Conservation (phyloP, 305 asterid species). For the Fraxinus xanthoxyloides region DNA sequence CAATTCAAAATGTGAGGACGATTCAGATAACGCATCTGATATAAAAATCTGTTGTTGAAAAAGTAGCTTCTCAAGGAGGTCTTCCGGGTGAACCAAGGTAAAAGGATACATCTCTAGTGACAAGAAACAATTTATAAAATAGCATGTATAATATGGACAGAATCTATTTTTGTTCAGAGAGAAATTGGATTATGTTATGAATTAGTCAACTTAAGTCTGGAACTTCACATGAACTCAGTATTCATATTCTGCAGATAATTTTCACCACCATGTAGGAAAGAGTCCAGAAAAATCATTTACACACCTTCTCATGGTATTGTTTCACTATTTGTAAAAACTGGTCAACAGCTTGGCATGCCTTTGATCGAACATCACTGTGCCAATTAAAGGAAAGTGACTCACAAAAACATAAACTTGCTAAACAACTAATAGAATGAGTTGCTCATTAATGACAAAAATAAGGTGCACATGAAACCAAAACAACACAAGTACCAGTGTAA, state of each 20-base stretch:
- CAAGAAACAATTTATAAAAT: slow-evolving; percentile 12
- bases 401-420: slow-evolving; percentile 7
- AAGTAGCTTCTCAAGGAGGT: slow-evolving; percentile 17
- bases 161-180: slow-evolving; percentile 6
- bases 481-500: slow-evolving; percentile 12
- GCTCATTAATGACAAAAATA: slow-evolving; percentile 17
- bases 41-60: slow-evolving; percentile 4
- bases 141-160: slow-evolving; percentile 12
- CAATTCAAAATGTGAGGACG: slow-evolving; percentile 5
- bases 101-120: not conserved
- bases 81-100: not conserved
- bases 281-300: slow-evolving; percentile 19
- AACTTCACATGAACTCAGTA: not conserved
- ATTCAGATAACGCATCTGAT: not conserved
- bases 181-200: slow-evolving; percentile 5
- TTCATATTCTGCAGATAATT: slow-evolving; percentile 14
- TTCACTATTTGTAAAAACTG: slow-evolving; percentile 90
- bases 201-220: slow-evolving; percentile 13
- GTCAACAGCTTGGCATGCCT: slow-evolving; percentile 95
- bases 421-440: slow-evolving; percentile 18
- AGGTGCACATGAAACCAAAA: slow-evolving; percentile 4
- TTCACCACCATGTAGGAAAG: slow-evolving; percentile 21
- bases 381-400: slow-evolving; percentile 23
- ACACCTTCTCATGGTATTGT: slow-evolving; percentile 77
- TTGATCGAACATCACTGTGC: slow-evolving; percentile 80